Conservation (phyloP, 306 rosid species). For the Datisca glomerata region DNA sequence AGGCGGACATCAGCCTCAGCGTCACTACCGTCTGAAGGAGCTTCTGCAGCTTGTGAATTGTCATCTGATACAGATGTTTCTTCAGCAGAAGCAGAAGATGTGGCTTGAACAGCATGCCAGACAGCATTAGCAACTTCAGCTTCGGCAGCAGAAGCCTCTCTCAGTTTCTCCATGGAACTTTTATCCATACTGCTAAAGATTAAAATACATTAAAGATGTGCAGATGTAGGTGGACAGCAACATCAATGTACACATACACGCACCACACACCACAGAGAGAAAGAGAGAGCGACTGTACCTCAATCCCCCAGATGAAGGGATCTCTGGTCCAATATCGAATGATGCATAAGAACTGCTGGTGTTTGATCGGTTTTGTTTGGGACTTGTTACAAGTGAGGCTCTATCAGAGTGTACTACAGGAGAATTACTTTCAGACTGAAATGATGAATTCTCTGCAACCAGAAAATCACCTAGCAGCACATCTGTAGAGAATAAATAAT, state of each 20-base stretch:
- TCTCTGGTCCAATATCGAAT: constrained; percentile 36
- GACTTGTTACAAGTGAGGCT: constrained; percentile 40
- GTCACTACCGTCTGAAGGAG: constrained; percentile 90
- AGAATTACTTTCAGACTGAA: constrained; percentile 44
- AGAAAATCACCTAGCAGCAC: constrained; percentile 68
- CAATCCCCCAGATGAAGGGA: constrained; percentile 39
- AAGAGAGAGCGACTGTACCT: constrained; percentile 33
- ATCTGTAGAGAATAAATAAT: constrained; percentile 34
- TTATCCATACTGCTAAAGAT: constrained; percentile 57
- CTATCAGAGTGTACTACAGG: constrained; percentile 47
- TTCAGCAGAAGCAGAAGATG: constrained; percentile 50
- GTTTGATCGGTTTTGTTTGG: constrained; percentile 38
- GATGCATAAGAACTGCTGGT: constrained; percentile 24
- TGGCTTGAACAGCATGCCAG: constrained; percentile 77
- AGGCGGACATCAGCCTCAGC: constrained; percentile 93
- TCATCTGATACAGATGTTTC: constrained; percentile 77
- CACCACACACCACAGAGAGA: not conserved
- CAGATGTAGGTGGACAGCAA: too few relatives aligned
- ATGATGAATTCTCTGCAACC: constrained; percentile 81
- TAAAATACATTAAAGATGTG: constrained; percentile 2
- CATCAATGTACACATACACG: not conserved
- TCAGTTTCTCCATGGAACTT: constrained; percentile 84
- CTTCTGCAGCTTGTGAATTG: constrained; percentile 71
- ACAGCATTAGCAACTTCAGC: constrained; percentile 97
- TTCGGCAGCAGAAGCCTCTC: constrained; percentile 99